These are phyloP conservation scores for Coemansia sp. DNA, from an alignment of 192 early-diverging fungal genomes.

Conservation along the genomic window DNA sequence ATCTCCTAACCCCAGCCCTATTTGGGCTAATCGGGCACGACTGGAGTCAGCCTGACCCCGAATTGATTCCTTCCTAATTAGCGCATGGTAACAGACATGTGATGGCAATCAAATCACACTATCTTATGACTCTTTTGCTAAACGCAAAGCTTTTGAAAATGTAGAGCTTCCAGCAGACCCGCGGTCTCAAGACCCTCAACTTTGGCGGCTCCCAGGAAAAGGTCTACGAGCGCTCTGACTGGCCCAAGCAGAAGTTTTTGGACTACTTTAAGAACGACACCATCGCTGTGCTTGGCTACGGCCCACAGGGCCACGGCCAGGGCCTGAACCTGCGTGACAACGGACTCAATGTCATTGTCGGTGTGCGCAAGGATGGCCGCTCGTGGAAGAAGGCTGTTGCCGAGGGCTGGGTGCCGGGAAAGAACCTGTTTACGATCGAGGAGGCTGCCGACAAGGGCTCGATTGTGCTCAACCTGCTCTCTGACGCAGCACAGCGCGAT, in stretches of 20 bases:
- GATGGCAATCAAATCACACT: not conserved
- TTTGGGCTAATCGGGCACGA: not conserved
- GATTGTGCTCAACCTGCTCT: constrained; percentile 92
- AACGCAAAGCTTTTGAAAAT: constrained; percentile 5
- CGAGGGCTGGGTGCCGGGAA: constrained; percentile 94
- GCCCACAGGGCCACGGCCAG: constrained; percentile 92
- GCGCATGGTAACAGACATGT: not conserved
- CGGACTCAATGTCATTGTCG: constrained; percentile 93
- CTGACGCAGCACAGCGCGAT: constrained; percentile 93
- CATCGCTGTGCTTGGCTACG: constrained; percentile 90
- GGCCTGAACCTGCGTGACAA: constrained; percentile 95
- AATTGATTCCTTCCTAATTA: not conserved
- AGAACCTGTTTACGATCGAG: constrained; percentile 91
- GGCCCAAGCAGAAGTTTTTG: constrained; percentile 85
- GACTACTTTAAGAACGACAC: constrained; percentile 93
- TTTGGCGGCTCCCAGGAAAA: constrained; percentile 90
- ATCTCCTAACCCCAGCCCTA: not conserved
- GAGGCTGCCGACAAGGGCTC: constrained; percentile 88
- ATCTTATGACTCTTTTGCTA: not conserved
- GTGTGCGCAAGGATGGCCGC: constrained; percentile 82
- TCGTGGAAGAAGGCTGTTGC: constrained; percentile 89
- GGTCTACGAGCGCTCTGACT: constrained; percentile 94
- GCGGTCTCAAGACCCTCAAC: constrained; percentile 89
- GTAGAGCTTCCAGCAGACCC: constrained; percentile 59
- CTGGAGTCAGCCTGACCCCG: not conserved